These are phyloP conservation scores for Tuber brumale DNA, from an alignment of 495 filamentous ascomycete genomes.

Conservation along the genomic window DNA sequence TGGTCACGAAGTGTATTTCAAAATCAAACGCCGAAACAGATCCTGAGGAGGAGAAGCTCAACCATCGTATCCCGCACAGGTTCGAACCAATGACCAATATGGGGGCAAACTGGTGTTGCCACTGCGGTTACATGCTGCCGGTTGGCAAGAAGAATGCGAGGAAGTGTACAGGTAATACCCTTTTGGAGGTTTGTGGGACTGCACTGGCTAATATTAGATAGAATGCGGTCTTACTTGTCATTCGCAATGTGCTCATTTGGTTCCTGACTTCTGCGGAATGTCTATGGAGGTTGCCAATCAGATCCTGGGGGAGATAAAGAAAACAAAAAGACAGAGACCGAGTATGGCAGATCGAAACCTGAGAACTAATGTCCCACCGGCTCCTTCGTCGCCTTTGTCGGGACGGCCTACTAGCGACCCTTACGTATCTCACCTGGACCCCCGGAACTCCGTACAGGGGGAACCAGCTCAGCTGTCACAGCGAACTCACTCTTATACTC, in stretches of 20 bases:
- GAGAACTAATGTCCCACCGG: constrained; percentile 12
- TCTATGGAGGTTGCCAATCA: constrained; percentile 95
- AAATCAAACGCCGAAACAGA: constrained; percentile 97
- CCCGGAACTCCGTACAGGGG: constrained; percentile 25
- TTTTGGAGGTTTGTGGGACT: constrained; percentile 7
- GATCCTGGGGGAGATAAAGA: constrained; percentile 54
- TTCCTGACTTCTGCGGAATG: constrained; percentile 99
- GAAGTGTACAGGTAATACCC: constrained; percentile 70
- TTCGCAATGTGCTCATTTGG: constrained; percentile 83
- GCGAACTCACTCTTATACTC: constrained; percentile 30
- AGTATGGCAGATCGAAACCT: constrained; percentile 21
- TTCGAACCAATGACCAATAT: constrained; percentile 93
- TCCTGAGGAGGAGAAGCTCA: constrained; percentile 98
- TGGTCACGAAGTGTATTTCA: constrained; percentile 99
- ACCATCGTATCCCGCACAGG: constrained; percentile 95
- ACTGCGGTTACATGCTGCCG: constrained; percentile 96
- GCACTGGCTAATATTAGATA: constrained; percentile 42
- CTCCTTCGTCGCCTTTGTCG: constrained; percentile 25
- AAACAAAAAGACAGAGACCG: constrained; percentile 29
- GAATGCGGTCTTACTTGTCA: constrained; percentile 93
- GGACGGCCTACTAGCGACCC: constrained; percentile 29
- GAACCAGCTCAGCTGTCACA: constrained; percentile 26
- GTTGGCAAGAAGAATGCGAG: constrained; percentile 89
- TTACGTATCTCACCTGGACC: constrained; percentile 23
- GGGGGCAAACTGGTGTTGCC: constrained; percentile 98